A percentile compares a stretch with the other conserved stretches of the same genome.
phyloP scores from a whole-genome alignment of 2,329 filamentous ascomycete genomes.

The Trichothecium roseum region DNA sequence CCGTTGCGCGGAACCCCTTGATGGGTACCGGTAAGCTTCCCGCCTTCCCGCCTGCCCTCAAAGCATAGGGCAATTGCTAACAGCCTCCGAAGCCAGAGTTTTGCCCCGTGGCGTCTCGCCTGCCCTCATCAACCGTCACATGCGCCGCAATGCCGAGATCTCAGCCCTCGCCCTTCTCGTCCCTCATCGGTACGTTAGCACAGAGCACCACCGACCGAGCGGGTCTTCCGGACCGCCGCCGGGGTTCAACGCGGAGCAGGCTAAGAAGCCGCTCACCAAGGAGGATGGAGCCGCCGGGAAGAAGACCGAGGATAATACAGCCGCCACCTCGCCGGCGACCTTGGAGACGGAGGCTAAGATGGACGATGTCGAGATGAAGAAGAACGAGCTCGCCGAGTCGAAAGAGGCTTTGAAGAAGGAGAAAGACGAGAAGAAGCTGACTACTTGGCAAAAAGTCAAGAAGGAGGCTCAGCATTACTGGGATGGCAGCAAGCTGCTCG shows the following conservation, averaged over 20 bases:
- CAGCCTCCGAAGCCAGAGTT: constrained; percentile 26
- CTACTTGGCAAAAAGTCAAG: constrained; percentile 85
- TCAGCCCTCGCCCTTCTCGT: constrained; percentile 47
- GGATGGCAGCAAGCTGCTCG: constrained; percentile 94
- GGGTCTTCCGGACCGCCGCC: constrained; percentile 60
- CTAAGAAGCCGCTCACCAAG: constrained; percentile 70
- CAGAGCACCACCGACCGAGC: constrained; percentile 45
- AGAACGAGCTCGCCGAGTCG: constrained; percentile 50
- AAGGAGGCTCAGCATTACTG: constrained; percentile 92
- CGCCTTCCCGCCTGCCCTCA: constrained; percentile 3
- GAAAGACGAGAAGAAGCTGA: constrained; percentile 77
- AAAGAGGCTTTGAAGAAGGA: constrained; percentile 43
- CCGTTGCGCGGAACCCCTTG: constrained; percentile 42
- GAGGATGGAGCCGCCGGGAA: constrained; percentile 29
- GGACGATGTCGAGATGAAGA: constrained; percentile 52
- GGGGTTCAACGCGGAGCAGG: constrained; percentile 82
- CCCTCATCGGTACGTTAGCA: constrained; percentile 45
- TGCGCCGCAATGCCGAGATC: constrained; percentile 34
- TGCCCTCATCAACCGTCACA: constrained; percentile 34
- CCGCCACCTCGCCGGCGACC: constrained; percentile 17
- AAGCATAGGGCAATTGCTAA: constrained; percentile 13
- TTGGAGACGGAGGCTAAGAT: constrained; percentile 34
- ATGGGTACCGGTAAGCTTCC: constrained; percentile 32
- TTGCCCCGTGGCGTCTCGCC: constrained; percentile 37
- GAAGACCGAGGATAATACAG: constrained; percentile 20